Base-by-base conservation (phyloP, 2,329 filamentous ascomycete species). In the Hyphodiscus sp. region DNA sequence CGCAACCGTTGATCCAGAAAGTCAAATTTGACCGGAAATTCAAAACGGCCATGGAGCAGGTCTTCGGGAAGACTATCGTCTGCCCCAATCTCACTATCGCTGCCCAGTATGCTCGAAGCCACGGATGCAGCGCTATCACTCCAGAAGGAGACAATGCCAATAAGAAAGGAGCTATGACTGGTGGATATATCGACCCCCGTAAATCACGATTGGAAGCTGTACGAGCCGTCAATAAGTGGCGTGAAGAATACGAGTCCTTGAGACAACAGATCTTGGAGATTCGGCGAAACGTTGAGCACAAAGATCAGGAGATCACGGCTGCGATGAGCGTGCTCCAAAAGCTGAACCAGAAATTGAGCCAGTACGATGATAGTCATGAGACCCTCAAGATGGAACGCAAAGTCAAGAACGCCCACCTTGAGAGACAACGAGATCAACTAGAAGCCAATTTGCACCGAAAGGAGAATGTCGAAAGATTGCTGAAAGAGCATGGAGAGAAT, bases 31-130 rank as follows among this genome's bases (percentile, higher is more conserved):
- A 96, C 49, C 66, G 78, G 1, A 77, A 74, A 57, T 96, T 86
- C 62, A 89, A 95, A 54, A 86, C 83, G 63, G 94, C 94, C 0
- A 94, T 99, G 69, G 85, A 89, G 66, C 91, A 96, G 67, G 90
- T 99, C 0, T 99, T 99, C 71, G 94, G 91, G 46, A 95, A 90
- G 70, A 94, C 90, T 0, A 90, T 99, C 50, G 87, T 99, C 52
- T 97, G 94, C 62, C 91, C 92, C 2, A 95, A 90, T 61, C 74
- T 99, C 58, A 82, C 88, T 47, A 82, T 96, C 54, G 94, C 91
- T 47, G 83, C 87, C 13, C 91, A 96, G 66, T 96, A 96, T 68
- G 89, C 94, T 20, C 83, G 92, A 65, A 95, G 88, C 63, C 92
- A 97, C 65, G 88, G 88, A 18, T 85, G 97, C 20, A 91, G 91